phyloP scores from a whole-genome alignment of 2,329 filamentous ascomycete species.

The Dryadomyces quercivorus region DNA sequence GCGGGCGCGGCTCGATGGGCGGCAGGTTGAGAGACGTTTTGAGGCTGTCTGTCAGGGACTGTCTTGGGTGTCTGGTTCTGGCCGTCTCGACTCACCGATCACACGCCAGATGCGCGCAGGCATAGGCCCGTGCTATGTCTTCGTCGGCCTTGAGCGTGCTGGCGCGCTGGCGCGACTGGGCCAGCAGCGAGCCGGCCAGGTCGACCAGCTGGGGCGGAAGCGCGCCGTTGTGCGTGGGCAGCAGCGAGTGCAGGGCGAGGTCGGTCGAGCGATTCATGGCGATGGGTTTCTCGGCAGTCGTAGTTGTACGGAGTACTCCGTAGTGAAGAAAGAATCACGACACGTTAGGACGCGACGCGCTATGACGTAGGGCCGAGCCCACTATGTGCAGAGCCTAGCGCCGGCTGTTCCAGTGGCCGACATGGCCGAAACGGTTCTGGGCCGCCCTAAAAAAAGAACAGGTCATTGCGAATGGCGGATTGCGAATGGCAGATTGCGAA shows the following conservation, averaged over 20 bases:
- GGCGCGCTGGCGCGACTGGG: constrained; percentile 68
- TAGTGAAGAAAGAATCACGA: not conserved
- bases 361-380: constrained; percentile 8
- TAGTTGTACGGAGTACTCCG: not conserved
- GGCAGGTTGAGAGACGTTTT: constrained; percentile 68
- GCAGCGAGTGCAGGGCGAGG: constrained; percentile 57
- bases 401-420: not conserved
- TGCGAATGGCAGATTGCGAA: no score
- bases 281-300: not conserved
- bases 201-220: constrained; percentile 59
- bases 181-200: constrained; percentile 60
- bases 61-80: no score
- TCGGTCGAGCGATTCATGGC: constrained; percentile 65
- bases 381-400: not conserved
- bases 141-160: constrained; percentile 72
- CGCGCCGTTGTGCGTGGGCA: constrained; percentile 58
- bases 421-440: no score
- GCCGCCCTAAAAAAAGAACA: no score
- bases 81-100: constrained; percentile 63
- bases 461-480: no score
- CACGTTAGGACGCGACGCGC: not conserved
- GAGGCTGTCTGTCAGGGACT: constrained; percentile 43
- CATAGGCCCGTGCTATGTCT: constrained; percentile 74
- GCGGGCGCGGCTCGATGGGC: constrained; percentile 60
- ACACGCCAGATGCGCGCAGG: constrained; percentile 81